phyloP scores from a whole-genome alignment of 108 stramenopile genomes.

The Epipyxis sp. region DNA sequence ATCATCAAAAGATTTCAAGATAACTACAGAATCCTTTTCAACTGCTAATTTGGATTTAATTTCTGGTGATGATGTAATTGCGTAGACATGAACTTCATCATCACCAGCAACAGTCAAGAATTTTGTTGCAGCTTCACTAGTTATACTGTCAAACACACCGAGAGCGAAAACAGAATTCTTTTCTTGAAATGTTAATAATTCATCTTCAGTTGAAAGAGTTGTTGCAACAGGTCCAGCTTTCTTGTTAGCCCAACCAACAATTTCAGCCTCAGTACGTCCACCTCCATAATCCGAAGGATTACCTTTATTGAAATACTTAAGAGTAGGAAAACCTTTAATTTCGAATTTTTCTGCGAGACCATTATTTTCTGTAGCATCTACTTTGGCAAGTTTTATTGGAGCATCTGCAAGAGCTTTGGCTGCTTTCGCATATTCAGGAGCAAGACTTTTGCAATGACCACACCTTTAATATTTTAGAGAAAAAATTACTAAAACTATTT shows the following conservation, averaged over 20 bases:
- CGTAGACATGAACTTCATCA: constrained; percentile 50
- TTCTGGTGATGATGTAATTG: constrained; percentile 31
- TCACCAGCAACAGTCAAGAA: constrained; percentile 50
- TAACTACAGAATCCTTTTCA: constrained; percentile 40
- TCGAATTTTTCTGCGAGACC: constrained; percentile 46
- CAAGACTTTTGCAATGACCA: constrained; percentile 64
- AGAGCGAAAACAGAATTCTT: constrained; percentile 48
- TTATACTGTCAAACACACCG: constrained; percentile 45
- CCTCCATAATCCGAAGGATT: constrained; percentile 55
- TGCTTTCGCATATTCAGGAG: constrained; percentile 62
- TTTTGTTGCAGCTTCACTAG: constrained; percentile 50
- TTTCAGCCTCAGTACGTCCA: constrained; percentile 56
- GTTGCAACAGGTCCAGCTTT: constrained; percentile 57
- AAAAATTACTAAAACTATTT: neutral
- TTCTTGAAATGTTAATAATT: constrained; percentile 42
- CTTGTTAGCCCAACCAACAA: constrained; percentile 56
- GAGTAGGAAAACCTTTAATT: constrained; percentile 60
- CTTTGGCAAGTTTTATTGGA: constrained; percentile 51
- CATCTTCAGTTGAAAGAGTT: constrained; percentile 41
- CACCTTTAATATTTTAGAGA: constrained; percentile 39
- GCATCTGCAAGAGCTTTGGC: constrained; percentile 46
- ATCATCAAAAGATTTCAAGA: constrained; percentile 53
- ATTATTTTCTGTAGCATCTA: constrained; percentile 60
- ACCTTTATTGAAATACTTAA: constrained; percentile 59
- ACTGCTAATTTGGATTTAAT: neutral